Evolutionary conservation across 2,329 filamentous ascomycete species (phyloP).

Genomic region (Ceratocystiopsis minuta): DNA sequence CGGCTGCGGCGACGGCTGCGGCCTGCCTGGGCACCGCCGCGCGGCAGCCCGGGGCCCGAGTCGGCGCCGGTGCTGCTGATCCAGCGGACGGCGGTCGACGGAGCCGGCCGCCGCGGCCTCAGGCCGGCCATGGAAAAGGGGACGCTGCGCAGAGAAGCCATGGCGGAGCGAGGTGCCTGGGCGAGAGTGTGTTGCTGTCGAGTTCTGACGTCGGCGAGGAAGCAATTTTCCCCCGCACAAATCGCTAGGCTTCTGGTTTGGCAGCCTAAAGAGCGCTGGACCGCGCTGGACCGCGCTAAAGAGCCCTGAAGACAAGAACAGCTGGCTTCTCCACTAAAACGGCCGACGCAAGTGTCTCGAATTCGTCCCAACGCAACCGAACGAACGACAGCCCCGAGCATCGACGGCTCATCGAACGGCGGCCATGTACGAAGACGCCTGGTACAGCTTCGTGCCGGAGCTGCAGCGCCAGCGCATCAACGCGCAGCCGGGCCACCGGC

Average conservation of each 20-base stretch:
- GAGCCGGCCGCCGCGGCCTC: background rate
- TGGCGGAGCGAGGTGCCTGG: background rate
- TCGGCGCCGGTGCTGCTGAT: background rate
- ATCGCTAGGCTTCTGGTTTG: too few relatives aligned
- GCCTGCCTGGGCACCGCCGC: background rate
- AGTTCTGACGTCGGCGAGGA: too few relatives aligned
- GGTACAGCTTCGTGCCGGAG: slow-evolving; percentile 62
- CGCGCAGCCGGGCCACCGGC: slow-evolving; percentile 37
- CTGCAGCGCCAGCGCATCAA: slow-evolving; percentile 28
- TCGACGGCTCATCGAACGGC: too few relatives aligned
- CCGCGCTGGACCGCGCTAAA: too few relatives aligned
- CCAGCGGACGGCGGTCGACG: slow-evolving; percentile 2
- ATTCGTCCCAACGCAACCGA: too few relatives aligned
- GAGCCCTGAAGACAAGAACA: too few relatives aligned
- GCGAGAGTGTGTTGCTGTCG: too few relatives aligned
- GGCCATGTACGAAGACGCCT: slow-evolving; percentile 64
- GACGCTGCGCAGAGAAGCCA: slow-evolving; percentile 5
- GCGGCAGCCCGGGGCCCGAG: background rate
- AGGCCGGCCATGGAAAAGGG: background rate
- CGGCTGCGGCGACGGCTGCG: background rate
- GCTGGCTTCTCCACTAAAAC: too few relatives aligned
- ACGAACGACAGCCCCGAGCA: too few relatives aligned
- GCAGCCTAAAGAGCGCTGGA: too few relatives aligned
- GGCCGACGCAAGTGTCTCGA: too few relatives aligned
- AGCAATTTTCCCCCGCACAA: too few relatives aligned